phyloP scores from a whole-genome alignment of 2,329 filamentous ascomycete species.

The Verticillium klebahnii region DNA sequence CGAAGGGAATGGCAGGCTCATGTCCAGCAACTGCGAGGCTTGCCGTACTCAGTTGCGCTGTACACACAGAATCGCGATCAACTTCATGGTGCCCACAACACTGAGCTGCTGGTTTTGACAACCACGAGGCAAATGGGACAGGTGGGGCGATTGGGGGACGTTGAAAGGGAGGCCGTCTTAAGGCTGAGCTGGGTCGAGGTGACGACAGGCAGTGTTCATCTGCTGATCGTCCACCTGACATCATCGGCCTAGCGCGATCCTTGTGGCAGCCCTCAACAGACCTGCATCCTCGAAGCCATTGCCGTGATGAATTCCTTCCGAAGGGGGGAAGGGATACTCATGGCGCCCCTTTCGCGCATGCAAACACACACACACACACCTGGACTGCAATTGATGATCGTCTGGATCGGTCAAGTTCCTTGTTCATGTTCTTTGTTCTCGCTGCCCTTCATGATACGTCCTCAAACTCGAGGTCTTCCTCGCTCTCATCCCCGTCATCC shows the following conservation, averaged over 20 bases:
- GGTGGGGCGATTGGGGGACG: not conserved
- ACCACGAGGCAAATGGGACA: not conserved
- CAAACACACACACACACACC: not conserved
- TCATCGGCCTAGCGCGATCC: not conserved
- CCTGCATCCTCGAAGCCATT: not conserved
- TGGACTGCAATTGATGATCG: not conserved
- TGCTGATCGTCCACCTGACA: not conserved
- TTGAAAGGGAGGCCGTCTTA: not conserved
- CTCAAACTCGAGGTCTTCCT: conserved; percentile 55
- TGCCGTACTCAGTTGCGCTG: not conserved
- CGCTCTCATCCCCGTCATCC: conserved; percentile 42
- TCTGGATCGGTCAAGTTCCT: not conserved
- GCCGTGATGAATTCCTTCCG: not conserved
- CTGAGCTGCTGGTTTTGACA: not conserved
- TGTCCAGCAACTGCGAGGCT: not conserved
- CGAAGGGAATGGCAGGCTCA: conserved; percentile 41
- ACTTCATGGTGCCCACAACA: not conserved
- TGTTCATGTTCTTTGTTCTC: not conserved
- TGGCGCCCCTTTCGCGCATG: not conserved
- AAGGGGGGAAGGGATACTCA: not conserved
- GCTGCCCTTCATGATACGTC: conserved; percentile 36
- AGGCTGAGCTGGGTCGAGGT: not conserved
- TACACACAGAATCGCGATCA: not conserved
- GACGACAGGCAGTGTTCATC: not conserved
- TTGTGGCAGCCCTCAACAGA: not conserved